phyloP scores from a whole-genome alignment of 1,284 basidiomycete genomes.

The Sporisorium exsertum region DNA sequence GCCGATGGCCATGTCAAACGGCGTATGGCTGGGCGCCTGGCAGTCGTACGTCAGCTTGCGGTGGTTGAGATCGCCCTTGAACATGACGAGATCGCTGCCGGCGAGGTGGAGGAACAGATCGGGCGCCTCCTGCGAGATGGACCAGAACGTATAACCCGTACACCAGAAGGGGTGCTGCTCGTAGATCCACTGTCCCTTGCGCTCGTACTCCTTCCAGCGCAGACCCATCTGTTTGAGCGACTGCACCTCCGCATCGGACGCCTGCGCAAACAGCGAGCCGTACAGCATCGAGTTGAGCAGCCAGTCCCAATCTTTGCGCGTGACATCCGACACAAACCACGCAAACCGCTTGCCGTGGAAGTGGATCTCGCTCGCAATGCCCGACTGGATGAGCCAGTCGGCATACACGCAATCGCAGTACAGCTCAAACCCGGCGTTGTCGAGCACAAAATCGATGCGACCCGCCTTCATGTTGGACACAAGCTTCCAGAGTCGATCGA shows the following conservation, averaged over 20 bases:
- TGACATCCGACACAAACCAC: slow-evolving; percentile 82
- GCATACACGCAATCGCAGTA: slow-evolving; percentile 94
- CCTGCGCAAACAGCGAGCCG: slow-evolving; percentile 77
- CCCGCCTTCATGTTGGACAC: slow-evolving; percentile 75
- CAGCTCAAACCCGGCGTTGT: slow-evolving; percentile 92
- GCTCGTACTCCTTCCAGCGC: slow-evolving; percentile 93
- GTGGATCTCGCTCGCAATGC: slow-evolving; percentile 83
- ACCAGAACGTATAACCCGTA: slow-evolving; percentile 76
- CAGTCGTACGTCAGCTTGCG: slow-evolving; percentile 76
- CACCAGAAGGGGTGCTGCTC: slow-evolving; percentile 83
- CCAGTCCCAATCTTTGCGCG: slow-evolving; percentile 96
- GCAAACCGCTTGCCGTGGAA: slow-evolving; percentile 82
- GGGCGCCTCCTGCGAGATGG: slow-evolving; percentile 77
- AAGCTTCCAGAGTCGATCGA: slow-evolving; percentile 83
- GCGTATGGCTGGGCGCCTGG: slow-evolving; percentile 84
- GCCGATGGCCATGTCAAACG: slow-evolving; percentile 91
- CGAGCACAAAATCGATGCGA: slow-evolving; percentile 72
- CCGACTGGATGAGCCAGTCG: slow-evolving; percentile 90
- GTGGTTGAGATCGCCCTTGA: slow-evolving; percentile 94
- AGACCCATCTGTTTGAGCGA: slow-evolving; percentile 83
- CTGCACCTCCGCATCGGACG: slow-evolving; percentile 82
- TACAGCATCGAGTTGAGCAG: slow-evolving; percentile 71
- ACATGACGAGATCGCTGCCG: slow-evolving; percentile 90
- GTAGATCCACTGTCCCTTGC: slow-evolving; percentile 92
- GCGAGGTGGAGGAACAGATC: slow-evolving; percentile 94